Base-by-base conservation (phyloP, 2,329 filamentous ascomycete species). In the Alternaria arborescens region DNA sequence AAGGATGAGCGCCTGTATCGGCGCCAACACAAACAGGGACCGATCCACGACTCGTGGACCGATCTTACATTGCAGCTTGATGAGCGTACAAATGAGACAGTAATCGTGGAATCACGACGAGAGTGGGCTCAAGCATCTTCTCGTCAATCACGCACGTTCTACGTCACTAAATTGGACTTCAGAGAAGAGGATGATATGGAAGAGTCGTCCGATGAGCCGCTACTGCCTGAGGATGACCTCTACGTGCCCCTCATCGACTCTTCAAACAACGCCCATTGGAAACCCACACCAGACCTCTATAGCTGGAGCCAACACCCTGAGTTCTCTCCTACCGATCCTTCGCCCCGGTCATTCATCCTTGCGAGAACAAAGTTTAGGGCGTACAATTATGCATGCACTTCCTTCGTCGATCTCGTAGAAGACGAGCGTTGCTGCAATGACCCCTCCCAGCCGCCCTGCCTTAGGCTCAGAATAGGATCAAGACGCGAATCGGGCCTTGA, bases 31-130 rank as follows among this genome's bases (percentile, higher is more conserved):
- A 80, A 80, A 28, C 90, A 93, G 73, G 91, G 91, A 0, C 86
- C 89, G 0, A 87, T 93, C 16, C 90, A 93, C 66, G 88, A 93
- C 67, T 85, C 89, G 3, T 94, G 91, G 90, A 89, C 87, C 0
- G 86, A 88, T 58, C 78, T 94, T 4, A 84, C 84, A 4, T 79
- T 93, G 1, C 83, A 86, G 28, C 82, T 81, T 34, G 86, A 91
- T 60, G 87, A 91, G 60, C 68, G 69, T 11, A 88, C 85, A 0
- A 86, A 87, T 1, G 76, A 82, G 14, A 77, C 91, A 1, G 81
- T 85, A 52, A 88, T 92, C 18, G 77, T 91, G 0, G 91, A 94
- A 74, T 86, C 85, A 30, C 84, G 91, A 14, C 88, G 87, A 28
- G 91, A 93, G 74, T 93, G 89, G 87, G 81, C 78, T 10, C 71